Evolutionary conservation across 164 flowering plant species (phyloP), one percentile per base, ranked within the genome.

Genomic region (Vitis rotundifolia): DNA sequence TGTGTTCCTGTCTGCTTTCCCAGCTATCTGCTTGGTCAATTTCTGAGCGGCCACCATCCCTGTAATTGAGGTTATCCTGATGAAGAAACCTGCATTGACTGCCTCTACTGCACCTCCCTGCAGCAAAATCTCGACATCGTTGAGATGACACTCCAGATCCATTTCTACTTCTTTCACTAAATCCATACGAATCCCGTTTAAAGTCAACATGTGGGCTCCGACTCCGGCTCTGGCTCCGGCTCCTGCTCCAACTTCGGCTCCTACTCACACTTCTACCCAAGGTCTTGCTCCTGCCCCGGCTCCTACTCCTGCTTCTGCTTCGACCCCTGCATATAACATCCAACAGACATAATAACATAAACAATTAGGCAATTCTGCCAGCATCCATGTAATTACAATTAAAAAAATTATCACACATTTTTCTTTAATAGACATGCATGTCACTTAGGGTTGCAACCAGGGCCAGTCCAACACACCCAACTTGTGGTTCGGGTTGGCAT

Each of bases 81-180:
- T 83, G 87, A 73, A 73, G 63, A 72, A 76, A 83, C 69, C 77
- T 75, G 70, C 84, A 79, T 12, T 76, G 73, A 72, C 68, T 69
- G 49, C 82, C 86, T 69, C 77, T 75, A 69, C 80, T 79, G 73
- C 88, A 80, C 47, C 70, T 76, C 52, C 83, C 88, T 53, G 60
- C 66, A 47, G 72, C 76, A 77, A 78, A 79, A 71, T 81, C 79
- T 16, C 68, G 72, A 52, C 83, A 75, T 31, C 54, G 15, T 63
- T 64, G 77, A 70, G 79, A 71, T 70, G 73, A 64, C 49, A 66
- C 70, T 52, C 72, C 70, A 4, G 74, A 64, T 61, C 75, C 75
- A 69, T 71, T 76, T 80, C 77, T 79, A 15, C 65, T 75, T 64
- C 74, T 71, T 8, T 76, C 80, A 63, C 57, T 74, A 73, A 76